These are phyloP conservation scores for Nigrospora oryzae DNA, from an alignment of 2,329 filamentous ascomycete genomes.

Conservation along the genomic window DNA sequence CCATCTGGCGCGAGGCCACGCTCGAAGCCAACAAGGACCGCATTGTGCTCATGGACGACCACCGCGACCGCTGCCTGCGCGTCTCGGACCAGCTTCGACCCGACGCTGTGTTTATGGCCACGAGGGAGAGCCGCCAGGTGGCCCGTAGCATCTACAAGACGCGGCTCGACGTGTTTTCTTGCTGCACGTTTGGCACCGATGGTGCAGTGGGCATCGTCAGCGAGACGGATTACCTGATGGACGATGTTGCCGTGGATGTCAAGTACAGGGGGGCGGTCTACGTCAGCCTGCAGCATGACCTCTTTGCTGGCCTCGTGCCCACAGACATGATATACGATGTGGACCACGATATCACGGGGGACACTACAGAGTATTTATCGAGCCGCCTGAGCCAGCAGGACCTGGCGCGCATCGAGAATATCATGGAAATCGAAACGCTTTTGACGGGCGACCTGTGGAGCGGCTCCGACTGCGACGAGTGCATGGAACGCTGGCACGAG, in stretches of 20 bases:
- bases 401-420: too few species aligned
- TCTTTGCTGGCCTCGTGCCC: not conserved
- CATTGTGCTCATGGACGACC: not conserved
- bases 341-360: not conserved
- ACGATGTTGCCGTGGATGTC: not conserved
- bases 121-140: not conserved
- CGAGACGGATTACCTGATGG: too few species aligned
- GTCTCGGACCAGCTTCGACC: not conserved
- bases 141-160: not conserved
- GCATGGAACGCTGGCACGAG: too few species aligned
- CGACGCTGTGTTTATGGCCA: not conserved
- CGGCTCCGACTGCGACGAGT: too few species aligned
- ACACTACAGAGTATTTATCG: not conserved
- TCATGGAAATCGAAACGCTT: too few species aligned
- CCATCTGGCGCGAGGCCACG: not conserved
- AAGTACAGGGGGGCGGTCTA: not conserved
- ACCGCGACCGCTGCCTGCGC: not conserved
- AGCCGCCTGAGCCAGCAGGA: not conserved
- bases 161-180: not conserved
- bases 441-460: too few species aligned
- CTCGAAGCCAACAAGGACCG: not conserved
- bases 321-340: not conserved
- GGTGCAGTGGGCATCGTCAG: too few species aligned
- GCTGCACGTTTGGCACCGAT: too few species aligned
- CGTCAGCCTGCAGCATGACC: not conserved